These are phyloP conservation scores for Neurospora discreta DNA, from an alignment of 495 filamentous ascomycete species.

Conservation along the genomic window DNA sequence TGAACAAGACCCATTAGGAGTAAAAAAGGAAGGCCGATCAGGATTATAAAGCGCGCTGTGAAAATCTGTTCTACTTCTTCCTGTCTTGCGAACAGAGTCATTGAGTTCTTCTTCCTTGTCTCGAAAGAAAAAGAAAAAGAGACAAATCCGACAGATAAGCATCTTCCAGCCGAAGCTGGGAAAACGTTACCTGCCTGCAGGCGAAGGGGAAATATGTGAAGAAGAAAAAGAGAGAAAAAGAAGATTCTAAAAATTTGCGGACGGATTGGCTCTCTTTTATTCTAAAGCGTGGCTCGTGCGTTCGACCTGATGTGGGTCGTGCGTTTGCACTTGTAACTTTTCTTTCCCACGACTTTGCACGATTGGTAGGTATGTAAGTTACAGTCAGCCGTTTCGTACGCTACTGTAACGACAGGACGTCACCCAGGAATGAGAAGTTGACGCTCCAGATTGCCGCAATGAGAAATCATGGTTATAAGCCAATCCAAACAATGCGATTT, in stretches of 20 bases:
- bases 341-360: neutral
- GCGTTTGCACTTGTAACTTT: neutral
- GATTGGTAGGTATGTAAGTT: neutral
- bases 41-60: constrained; percentile 25
- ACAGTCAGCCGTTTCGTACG: neutral
- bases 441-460: neutral
- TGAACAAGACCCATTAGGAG: constrained; percentile 11
- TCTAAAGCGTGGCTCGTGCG: constrained; percentile 1
- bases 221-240: constrained; percentile 14
- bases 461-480: neutral
- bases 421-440: neutral
- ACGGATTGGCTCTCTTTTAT: neutral
- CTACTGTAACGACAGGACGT: neutral
- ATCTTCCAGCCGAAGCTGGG: neutral
- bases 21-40: constrained; percentile 11
- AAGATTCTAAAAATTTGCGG: constrained; percentile 1
- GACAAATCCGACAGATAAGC: neutral
- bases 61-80: constrained; percentile 22
- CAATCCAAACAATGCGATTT: neutral
- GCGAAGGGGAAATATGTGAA: constrained; percentile 28
- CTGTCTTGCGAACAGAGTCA: constrained; percentile 14
- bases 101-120: neutral
- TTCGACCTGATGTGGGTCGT: neutral
- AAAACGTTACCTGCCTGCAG: neutral
- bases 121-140: constrained; percentile 8